These are phyloP conservation scores for Fusarium multiceps DNA, from an alignment of 2,329 filamentous ascomycete species.

Conservation along the genomic window DNA sequence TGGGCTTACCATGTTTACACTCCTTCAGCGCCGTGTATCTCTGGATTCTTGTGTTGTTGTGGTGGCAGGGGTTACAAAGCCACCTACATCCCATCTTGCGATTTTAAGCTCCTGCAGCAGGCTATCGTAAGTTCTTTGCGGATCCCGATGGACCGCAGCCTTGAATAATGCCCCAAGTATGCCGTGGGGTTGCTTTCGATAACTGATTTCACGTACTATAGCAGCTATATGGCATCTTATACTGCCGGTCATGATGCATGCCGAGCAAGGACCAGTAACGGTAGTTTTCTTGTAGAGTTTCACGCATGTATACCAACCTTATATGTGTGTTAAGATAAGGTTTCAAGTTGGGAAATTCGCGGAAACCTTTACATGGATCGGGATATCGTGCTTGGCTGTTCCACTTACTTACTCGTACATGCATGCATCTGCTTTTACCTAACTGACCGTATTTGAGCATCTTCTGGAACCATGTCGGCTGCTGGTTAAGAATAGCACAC, in stretches of 20 bases:
- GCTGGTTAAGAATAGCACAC: background rate
- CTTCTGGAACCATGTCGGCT: background rate
- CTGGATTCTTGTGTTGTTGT: background rate
- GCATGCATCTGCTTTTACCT: background rate
- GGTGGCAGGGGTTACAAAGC: background rate
- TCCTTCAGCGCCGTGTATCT: background rate
- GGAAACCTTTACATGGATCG: background rate
- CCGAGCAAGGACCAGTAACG: background rate
- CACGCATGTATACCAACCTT: background rate
- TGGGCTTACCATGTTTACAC: background rate
- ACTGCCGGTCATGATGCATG: constrained; percentile 12
- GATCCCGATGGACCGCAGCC: constrained; percentile 5
- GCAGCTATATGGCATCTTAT: background rate
- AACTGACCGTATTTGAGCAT: background rate
- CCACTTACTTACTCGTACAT: background rate
- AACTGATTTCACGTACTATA: background rate
- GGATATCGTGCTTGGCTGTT: background rate
- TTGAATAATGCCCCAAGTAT: background rate
- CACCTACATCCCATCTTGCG: background rate
- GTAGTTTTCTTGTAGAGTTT: background rate
- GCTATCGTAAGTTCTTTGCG: constrained; percentile 16
- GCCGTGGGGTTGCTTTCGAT: background rate
- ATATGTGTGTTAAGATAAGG: background rate
- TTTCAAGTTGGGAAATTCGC: background rate
- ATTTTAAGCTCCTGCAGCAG: background rate